phyloP scores from a whole-genome alignment of 345 rosid species.

The Salix koriyanagi region DNA sequence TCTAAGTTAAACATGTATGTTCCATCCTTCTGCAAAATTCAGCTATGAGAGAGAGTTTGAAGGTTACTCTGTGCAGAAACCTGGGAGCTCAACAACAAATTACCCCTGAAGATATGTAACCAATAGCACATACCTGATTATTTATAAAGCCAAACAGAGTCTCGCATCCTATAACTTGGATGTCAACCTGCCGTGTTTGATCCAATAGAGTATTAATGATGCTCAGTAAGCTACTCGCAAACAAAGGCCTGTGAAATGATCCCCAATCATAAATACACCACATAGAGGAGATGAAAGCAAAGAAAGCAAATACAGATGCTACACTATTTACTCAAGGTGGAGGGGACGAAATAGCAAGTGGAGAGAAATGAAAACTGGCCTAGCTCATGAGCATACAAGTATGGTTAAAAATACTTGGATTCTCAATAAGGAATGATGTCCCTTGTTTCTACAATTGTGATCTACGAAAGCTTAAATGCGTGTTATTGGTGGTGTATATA shows the following conservation, averaged over 20 bases:
- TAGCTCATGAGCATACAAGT: background rate
- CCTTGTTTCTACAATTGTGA: background rate
- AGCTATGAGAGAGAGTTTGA: slow-evolving; percentile 22
- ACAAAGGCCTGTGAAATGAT: slow-evolving; percentile 60
- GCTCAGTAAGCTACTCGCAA: slow-evolving; percentile 79
- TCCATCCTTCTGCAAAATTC: slow-evolving; percentile 73
- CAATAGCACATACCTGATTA: slow-evolving; percentile 65
- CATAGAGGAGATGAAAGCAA: background rate
- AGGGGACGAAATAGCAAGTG: background rate
- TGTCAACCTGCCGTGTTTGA: slow-evolving; percentile 34
- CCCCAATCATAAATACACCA: background rate
- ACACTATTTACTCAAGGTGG: background rate
- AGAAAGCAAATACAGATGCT: background rate
- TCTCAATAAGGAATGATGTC: background rate
- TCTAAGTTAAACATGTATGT: slow-evolving; percentile 83
- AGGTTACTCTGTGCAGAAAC: background rate
- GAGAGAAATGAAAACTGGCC: background rate
- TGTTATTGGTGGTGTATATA: background rate
- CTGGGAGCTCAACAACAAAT: slow-evolving; percentile 8
- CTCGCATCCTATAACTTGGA: slow-evolving; percentile 69
- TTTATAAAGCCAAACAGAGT: slow-evolving; percentile 83
- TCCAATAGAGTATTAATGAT: slow-evolving; percentile 73
- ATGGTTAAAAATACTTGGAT: background rate
- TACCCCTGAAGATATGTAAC: background rate
- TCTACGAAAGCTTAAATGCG: background rate